Evolutionary conservation across 2,329 filamentous ascomycete genomes (phyloP), one percentile per base, ranked within the genome.

Genomic region (Cladosporium sp.): DNA sequence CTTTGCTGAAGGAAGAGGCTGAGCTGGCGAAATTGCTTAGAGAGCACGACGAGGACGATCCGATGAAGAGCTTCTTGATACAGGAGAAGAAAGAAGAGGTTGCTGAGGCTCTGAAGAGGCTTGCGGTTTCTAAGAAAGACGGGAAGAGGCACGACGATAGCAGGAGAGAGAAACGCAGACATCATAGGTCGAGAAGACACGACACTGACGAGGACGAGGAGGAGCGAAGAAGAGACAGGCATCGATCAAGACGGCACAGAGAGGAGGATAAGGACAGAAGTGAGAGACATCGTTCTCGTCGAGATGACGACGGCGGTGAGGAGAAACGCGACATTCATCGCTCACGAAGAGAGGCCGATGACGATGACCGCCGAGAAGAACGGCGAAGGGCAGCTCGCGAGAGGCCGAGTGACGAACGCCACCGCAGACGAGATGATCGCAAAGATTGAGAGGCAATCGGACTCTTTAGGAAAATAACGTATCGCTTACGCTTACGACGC

Each of bases 51-150:
- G 92, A 97, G 22, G 93, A 97, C 60, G 94, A 99, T 71, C 94
- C 94, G 0, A 99, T 99, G 94, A 97, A 96, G 74, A 85, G 84
- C 36, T 97, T 90, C 66, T 71, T 97, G 62, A 85, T 97, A 52
- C 84, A 93, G 62, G 89, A 96, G 74, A 97, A 97, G 81, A 91
- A 89, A 74, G 90, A 91, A 70, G 90, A 96, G 71, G 83, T 96
- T 12, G 85, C 88, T 56, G 82, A 83, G 58, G 92, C 90, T 3
- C 74, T 89, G 64, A 78, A 79, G 62, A 81, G 74, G 64, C 70
- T 80, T 52, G 78, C 79, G 45, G 81, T 73, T 68, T 74, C 68
- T 65, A 77, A 78, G 58, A 77, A 80, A 13, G 81, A 77, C 65
- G 79, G 63, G 37, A 71, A 69, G 59, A 74, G 62, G 9, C 53